A percentile compares a stretch with the other conserved stretches of the same genome.
phyloP scores from a whole-genome alignment of 2,329 filamentous ascomycete species.

The Clarireedia hainanense region DNA sequence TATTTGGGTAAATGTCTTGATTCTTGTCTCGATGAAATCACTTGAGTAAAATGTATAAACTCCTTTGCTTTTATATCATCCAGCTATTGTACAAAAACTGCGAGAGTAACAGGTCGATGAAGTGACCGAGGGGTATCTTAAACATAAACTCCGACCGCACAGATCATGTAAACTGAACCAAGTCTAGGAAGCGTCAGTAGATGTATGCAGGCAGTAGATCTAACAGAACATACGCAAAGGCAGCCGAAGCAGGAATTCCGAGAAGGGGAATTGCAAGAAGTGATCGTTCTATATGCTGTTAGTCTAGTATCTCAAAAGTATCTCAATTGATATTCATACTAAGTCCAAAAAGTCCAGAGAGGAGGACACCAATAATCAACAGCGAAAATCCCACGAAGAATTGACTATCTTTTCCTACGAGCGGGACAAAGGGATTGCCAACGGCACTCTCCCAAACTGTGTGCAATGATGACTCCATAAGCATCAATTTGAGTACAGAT shows the following conservation, averaged over 20 bases:
- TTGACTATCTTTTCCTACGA: slow-evolving; percentile 74
- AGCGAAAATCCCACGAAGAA: slow-evolving; percentile 74
- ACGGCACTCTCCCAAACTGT: slow-evolving; percentile 92
- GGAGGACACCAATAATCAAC: slow-evolving; percentile 60
- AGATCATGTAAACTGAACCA: slow-evolving; percentile 97
- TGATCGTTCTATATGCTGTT: slow-evolving; percentile 60
- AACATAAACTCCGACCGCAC: slow-evolving; percentile 96
- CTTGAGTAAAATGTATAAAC: slow-evolving; percentile 13
- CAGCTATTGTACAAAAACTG: slow-evolving; percentile 28
- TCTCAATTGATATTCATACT: slow-evolving; percentile 48
- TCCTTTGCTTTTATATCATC: slow-evolving; percentile 25
- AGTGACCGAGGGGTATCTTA: slow-evolving; percentile 34
- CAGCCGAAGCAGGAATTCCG: slow-evolving; percentile 78
- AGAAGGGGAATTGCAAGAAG: slow-evolving; percentile 67
- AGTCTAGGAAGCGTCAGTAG: slow-evolving; percentile 48
- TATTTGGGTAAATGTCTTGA: not conserved
- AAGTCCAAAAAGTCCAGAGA: slow-evolving; percentile 75
- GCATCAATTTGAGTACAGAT: slow-evolving; percentile 22
- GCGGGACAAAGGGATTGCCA: slow-evolving; percentile 74
- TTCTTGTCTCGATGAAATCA: slow-evolving; percentile 12
- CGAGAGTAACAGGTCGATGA: slow-evolving; percentile 18
- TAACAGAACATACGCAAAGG: slow-evolving; percentile 66
- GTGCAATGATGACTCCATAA: slow-evolving; percentile 75
- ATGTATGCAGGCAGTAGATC: not conserved
- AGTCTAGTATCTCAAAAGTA: not conserved